These are phyloP conservation scores for Urochloa ruziziensis DNA, from an alignment of 176 grass and related monocot species.

Conservation along the genomic window DNA sequence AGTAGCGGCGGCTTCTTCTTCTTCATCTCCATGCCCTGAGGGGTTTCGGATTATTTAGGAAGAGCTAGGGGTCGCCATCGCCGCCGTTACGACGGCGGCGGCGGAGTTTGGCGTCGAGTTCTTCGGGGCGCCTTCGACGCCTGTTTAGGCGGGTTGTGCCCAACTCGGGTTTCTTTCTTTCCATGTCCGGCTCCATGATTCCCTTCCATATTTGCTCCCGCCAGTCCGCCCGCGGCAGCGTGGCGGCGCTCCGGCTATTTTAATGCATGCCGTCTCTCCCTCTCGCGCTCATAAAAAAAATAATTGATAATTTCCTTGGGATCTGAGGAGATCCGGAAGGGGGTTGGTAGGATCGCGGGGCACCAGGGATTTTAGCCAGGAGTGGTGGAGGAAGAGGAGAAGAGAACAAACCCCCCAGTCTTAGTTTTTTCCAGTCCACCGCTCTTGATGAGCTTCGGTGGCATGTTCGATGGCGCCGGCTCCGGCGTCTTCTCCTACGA, in stretches of 20 bases:
- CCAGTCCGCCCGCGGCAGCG: slow-evolving; percentile 10
- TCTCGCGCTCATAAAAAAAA: slow-evolving; percentile 3
- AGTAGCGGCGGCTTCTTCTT: too few relatives aligned
- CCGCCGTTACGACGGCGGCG: slow-evolving; percentile 29
- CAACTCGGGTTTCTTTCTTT: neutral
- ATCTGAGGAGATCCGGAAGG: slow-evolving; percentile 28
- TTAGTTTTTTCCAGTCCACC: neutral
- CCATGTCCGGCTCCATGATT: slow-evolving; percentile 2
- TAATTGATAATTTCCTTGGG: slow-evolving; percentile 38
- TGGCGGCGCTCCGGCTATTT: slow-evolving; percentile 22
- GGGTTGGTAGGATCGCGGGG: slow-evolving; percentile 24
- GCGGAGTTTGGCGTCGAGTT: neutral
- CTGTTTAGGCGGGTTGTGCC: neutral
- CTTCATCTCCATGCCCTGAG: neutral
- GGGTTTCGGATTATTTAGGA: neutral
- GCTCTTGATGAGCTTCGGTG: slow-evolving; percentile 82
- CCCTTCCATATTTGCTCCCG: slow-evolving; percentile 40
- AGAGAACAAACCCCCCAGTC: too few relatives aligned
- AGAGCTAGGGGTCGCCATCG: neutral
- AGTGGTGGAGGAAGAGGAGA: slow-evolving; percentile 2
- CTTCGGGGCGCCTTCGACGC: neutral
- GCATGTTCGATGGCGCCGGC: slow-evolving; percentile 75
- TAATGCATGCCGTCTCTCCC: slow-evolving; percentile 30
- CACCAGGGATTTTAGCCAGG: slow-evolving; percentile 27
- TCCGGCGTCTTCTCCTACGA: slow-evolving; percentile 71